Evolutionary conservation across 2,329 filamentous ascomycete genomes (phyloP).

Genomic region (Colletotrichum chrysophilum): DNA sequence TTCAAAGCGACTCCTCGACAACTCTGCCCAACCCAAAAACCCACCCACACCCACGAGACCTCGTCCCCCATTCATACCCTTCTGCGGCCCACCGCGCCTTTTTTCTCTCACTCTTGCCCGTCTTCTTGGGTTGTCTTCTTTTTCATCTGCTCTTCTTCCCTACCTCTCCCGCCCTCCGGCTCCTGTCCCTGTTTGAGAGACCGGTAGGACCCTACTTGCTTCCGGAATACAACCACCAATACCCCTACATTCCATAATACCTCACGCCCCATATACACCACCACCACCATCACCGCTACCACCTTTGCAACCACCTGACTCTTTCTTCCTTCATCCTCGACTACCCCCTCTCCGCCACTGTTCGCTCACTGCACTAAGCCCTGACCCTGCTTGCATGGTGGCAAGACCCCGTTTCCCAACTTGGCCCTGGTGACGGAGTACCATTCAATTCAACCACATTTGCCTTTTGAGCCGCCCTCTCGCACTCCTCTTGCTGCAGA

Average conservation of each 20-base stretch:
- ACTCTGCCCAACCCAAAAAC: constrained; percentile 27
- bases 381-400: constrained; percentile 20
- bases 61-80: neutral
- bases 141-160: constrained; percentile 11
- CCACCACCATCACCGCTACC: constrained; percentile 7
- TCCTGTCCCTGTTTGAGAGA: constrained; percentile 16
- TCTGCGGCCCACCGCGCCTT: constrained; percentile 16
- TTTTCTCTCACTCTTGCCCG: neutral
- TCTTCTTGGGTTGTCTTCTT: constrained; percentile 16
- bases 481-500: neutral
- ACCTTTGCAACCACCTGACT: constrained; percentile 17
- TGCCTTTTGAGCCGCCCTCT: constrained; percentile 13
- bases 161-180: constrained; percentile 24
- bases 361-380: neutral
- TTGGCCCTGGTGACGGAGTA: constrained; percentile 17
- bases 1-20: neutral
- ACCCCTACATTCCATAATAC: constrained; percentile 21
- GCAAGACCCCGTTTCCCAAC: constrained; percentile 22
- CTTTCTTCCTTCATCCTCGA: constrained; percentile 6
- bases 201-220: constrained; percentile 23
- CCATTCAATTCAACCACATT: constrained; percentile 6
- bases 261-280: constrained; percentile 11
- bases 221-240: constrained; percentile 18
- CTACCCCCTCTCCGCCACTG: constrained; percentile 16
- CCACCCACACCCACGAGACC: constrained; percentile 19